Percentiles rank a stretch among this genome's conserved stretches.
phyloP scores from a whole-genome alignment of 2,329 filamentous ascomycete genomes.

The Sclerotinia trifoliorum region DNA sequence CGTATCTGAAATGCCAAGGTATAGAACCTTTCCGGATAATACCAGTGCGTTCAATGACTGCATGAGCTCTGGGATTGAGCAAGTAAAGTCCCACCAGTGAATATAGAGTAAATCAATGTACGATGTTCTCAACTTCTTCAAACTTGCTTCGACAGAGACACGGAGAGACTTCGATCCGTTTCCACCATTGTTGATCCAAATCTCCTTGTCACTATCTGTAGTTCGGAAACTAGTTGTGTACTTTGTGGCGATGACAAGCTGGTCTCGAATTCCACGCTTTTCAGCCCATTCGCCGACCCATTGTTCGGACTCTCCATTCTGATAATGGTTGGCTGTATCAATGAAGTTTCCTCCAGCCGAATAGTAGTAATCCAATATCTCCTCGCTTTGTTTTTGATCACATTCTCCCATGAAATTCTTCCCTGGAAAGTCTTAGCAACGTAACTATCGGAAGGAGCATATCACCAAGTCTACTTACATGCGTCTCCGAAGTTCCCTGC shows the following conservation, averaged over 20 bases:
- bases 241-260: slow-evolving; percentile 69
- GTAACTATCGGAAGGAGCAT: neutral
- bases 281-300: slow-evolving; percentile 73
- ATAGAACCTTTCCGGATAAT: slow-evolving; percentile 60
- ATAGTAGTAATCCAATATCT: slow-evolving; percentile 56
- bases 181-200: slow-evolving; percentile 51
- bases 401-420: slow-evolving; percentile 56
- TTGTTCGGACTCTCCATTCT: slow-evolving; percentile 55
- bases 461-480: slow-evolving; percentile 40
- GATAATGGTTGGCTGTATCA: slow-evolving; percentile 68
- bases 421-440: slow-evolving; percentile 40
- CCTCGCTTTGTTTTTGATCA: slow-evolving; percentile 14
- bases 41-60: slow-evolving; percentile 63
- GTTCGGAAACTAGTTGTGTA: slow-evolving; percentile 39
- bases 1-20: slow-evolving; percentile 66
- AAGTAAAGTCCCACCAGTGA: slow-evolving; percentile 69
- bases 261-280: slow-evolving; percentile 59
- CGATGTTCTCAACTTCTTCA: slow-evolving; percentile 61
- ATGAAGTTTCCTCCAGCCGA: slow-evolving; percentile 65
- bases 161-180: slow-evolving; percentile 63
- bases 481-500: slow-evolving; percentile 63
- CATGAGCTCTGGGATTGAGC: slow-evolving; percentile 66
- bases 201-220: slow-evolving; percentile 37
- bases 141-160: slow-evolving; percentile 53
- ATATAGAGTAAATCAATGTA: slow-evolving; percentile 68